Base-by-base conservation (phyloP, 2,329 filamentous ascomycete species). In the Colletotrichum liriopes region DNA sequence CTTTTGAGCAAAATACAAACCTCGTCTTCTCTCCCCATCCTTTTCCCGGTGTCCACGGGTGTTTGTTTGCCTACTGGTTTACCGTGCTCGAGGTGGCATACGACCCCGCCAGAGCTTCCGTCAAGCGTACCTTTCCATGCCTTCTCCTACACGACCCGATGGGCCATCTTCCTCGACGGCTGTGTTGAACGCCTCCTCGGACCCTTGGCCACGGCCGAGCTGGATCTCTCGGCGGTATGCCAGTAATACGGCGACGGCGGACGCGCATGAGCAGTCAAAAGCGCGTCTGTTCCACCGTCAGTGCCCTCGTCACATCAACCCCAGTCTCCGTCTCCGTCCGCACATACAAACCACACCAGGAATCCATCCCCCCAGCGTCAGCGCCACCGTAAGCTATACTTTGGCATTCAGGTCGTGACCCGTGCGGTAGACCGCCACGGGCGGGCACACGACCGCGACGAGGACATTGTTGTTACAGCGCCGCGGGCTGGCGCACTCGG, bases 1-100 rank as follows among this genome's bases (percentile, higher is more conserved):
- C 69, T 69, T 67, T 71, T 61, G 14, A 5, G 23, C 35, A 35
- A 69, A 69, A 72, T 72, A 64, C 52, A 72, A 61, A 64, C 51
- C 59, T 59, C 69, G 65, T 64, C 67, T 66, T 70, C 69, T 72
- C 69, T 72, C 69, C 23, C 43, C 37, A 29, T 11, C 7, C 37
- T 11, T 11, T 43, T 18, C 35, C 26, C 23, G 37, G 55, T 18
- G 11, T 29, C 6, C 3, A 6, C 12, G 18, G 29, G 6, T 8
- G 29, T 1, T 7, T 6, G 23, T 26, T 20, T 32, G 16, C 18
- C 11, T 32, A 5, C 43, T 32, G 6, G 1, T 2, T 26, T 20
- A 23, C 20, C 12, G 12, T 47, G 32, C 26, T 49, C 8, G 37
- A 5, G 1, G 37, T 16, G 3, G 11, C 37, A 23, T 26, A 20